Percentiles rank a stretch among this genome's conserved stretches.
Evolutionary conservation across 805 yeast species (phyloP).

Genomic region (Cyberlindnera misumaiensis): DNA sequence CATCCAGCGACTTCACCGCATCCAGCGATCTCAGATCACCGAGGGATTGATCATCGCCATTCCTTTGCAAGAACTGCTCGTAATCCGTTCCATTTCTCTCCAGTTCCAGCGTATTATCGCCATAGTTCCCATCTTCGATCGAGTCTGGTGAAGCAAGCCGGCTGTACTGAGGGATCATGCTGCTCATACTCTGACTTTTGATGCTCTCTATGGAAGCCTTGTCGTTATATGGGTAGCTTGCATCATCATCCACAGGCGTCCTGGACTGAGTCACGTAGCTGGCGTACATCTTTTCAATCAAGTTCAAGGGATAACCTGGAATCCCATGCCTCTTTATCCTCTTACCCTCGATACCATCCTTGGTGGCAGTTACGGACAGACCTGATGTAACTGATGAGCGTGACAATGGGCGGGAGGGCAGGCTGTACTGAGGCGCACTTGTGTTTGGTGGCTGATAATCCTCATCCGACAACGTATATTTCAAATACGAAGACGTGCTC

Average conservation of each 20-base stretch:
- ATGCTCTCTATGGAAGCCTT: constrained; percentile 16
- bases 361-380: constrained; percentile 66
- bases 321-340: constrained; percentile 39
- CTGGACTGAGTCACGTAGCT: constrained; percentile 12
- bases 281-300: constrained; percentile 30
- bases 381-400: constrained; percentile 60
- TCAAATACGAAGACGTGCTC: too few species aligned
- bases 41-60: too few species aligned
- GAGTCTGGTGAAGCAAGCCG: constrained; percentile 8
- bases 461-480: constrained; percentile 7
- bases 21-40: too few species aligned
- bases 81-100: constrained; percentile 19
- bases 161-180: constrained; percentile 24
- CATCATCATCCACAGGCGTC: constrained; percentile 4
- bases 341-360: constrained; percentile 67
- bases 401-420: constrained; percentile 51
- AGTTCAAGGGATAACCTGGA: constrained; percentile 31
- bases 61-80: constrained; percentile 13
- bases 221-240: constrained; percentile 6
- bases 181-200: constrained; percentile 20
- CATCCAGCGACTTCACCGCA: too few species aligned
- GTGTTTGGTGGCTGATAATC: constrained; percentile 2
- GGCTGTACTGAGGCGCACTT: constrained; percentile 7
- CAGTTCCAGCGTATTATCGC: constrained; percentile 11
- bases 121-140: constrained; percentile 2